Conservation (phyloP, 805 yeast species). For the Hanseniaspora meyeri region DNA sequence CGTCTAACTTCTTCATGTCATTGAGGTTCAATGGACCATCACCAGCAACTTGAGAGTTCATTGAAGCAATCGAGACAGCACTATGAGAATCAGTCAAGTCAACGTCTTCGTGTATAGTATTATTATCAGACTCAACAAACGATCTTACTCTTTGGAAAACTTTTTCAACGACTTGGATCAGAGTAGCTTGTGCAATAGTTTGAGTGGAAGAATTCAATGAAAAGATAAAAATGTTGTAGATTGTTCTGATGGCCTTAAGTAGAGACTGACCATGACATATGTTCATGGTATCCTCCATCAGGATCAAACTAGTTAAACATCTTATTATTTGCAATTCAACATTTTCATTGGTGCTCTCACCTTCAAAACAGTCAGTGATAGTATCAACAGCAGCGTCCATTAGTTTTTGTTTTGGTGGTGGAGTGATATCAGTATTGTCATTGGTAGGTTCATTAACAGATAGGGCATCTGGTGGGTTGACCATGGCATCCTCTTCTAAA, state of each 20-base stretch:
- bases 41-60: constrained; percentile 21
- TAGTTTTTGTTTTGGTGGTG: constrained; percentile 43
- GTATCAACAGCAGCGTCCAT: constrained; percentile 78
- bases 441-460: constrained; percentile 27
- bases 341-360: constrained; percentile 81
- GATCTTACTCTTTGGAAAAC: constrained; percentile 63
- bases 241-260: constrained; percentile 81
- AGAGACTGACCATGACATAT: constrained; percentile 72
- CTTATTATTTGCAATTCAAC: constrained; percentile 87
- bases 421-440: constrained; percentile 35
- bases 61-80: not conserved
- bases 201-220: constrained; percentile 76
- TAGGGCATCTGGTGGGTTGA: constrained; percentile 34
- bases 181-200: constrained; percentile 86
- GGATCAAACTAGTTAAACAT: constrained; percentile 77
- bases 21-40: constrained; percentile 42
- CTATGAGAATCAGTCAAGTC: constrained; percentile 4
- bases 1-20: constrained; percentile 44
- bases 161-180: constrained; percentile 78
- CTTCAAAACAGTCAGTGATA: constrained; percentile 73
- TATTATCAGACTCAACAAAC: constrained; percentile 18
- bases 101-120: constrained; percentile 14
- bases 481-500: constrained; percentile 49
- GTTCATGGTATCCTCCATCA: constrained; percentile 67
- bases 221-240: constrained; percentile 80